These are phyloP conservation scores for Yamadazyma akitaensis DNA, from an alignment of 805 yeast species.

Conservation along the genomic window DNA sequence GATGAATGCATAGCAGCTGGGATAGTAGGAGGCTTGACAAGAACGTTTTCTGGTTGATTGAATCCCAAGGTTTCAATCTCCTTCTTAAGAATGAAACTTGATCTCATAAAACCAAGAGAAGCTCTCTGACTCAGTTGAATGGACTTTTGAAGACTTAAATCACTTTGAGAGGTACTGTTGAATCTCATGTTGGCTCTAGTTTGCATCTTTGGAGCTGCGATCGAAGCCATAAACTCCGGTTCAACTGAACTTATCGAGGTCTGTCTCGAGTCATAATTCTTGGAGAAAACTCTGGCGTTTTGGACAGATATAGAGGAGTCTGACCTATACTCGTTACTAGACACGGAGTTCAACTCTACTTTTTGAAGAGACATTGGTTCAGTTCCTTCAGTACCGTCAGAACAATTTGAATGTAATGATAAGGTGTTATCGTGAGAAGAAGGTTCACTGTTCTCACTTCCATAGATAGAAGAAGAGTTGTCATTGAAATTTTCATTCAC, in stretches of 20 bases:
- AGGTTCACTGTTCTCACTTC: slow-evolving; percentile 21
- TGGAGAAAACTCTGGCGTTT: slow-evolving; percentile 12
- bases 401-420: slow-evolving; percentile 39
- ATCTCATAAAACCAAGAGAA: slow-evolving; percentile 43
- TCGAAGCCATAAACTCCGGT: slow-evolving; percentile 13
- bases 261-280: slow-evolving; percentile 11
- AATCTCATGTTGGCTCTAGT: neutral
- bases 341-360: slow-evolving; percentile 10
- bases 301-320: slow-evolving; percentile 3
- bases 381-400: slow-evolving; percentile 17
- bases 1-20: slow-evolving; percentile 11
- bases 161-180: slow-evolving; percentile 2
- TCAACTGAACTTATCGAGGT: slow-evolving; percentile 15
- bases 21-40: slow-evolving; percentile 16
- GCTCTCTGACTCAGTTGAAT: slow-evolving; percentile 26
- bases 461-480: slow-evolving; percentile 31
- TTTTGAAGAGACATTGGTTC: slow-evolving; percentile 16
- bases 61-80: slow-evolving; percentile 34
- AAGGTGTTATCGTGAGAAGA: slow-evolving; percentile 18
- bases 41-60: slow-evolving; percentile 32
- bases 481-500: slow-evolving; percentile 13
- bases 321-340: slow-evolving; percentile 11
- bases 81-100: slow-evolving; percentile 40
- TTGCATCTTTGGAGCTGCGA: neutral
- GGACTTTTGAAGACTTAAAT: slow-evolving; percentile 11